Evolutionary conservation across 768 basidiomycete genomes (phyloP), one percentile per base, ranked within the genome.

Genomic region (Sistotremastrum suecicum): DNA sequence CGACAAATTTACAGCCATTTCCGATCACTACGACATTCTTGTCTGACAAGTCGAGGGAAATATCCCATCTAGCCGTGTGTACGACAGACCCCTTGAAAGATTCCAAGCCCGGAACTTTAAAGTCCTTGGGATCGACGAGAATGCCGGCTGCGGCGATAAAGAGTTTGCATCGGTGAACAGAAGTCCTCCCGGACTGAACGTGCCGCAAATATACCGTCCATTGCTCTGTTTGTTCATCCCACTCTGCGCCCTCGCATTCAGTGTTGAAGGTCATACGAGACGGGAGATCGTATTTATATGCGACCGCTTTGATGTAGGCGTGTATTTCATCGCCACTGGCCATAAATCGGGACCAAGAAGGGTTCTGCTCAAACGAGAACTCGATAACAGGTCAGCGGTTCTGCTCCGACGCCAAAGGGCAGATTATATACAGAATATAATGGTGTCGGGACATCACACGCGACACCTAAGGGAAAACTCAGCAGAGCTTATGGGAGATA

Each of bases 11-110:
- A 48, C 56, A 58, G 32, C 56, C 56, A 37, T 58, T 58, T 7
- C 56, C 56, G 31, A 58, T 48, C 5, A 58, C 41, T 31, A 56
- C 50, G 34, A 56, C 49, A 39, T 53, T 35, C 47, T 58, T 58
- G 41, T 33, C 53, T 38, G 42, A 44, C 9, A 56, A 12, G 28
- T 49, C 45, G 29, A 56, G 49, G 10, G 28, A 30, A 31, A 45
- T 41, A 31, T 42, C 42, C 56, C 56, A 58, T 28, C 47, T 20
- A 1, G 50, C 51, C 8, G 52, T 47, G 46, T 58, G 56, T 42
- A 56, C 51, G 12, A 58, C 46, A 1, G 32, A 8, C 0, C 56
- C 56, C 29, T 47, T 34, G 31, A 58, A 58, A 12, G 49, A 37
- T 9, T 50, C 34, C 11, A 40, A 41, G 36, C 46, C 48, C 5